Evolutionary conservation across 495 filamentous ascomycete genomes (phyloP).

Genomic region (Tuber aestivum): DNA sequence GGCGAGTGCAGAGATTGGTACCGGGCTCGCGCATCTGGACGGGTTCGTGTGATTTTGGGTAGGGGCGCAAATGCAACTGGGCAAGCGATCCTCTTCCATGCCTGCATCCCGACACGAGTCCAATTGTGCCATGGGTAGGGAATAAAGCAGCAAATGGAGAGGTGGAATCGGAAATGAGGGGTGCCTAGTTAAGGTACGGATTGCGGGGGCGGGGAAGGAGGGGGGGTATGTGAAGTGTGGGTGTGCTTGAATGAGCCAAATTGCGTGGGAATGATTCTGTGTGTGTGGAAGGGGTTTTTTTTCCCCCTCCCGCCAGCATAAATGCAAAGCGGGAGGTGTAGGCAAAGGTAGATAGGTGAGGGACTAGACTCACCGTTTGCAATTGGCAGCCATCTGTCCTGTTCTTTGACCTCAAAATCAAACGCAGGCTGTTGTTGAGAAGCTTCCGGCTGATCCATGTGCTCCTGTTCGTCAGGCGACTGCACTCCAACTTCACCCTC

Average conservation of each 20-base stretch:
- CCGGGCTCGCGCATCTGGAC: conserved; percentile 46
- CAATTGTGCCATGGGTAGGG: conserved; percentile 43
- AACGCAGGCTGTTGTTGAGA: conserved; percentile 61
- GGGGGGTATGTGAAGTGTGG: conserved; percentile 16
- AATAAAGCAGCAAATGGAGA: conserved; percentile 37
- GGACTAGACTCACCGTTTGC: conserved; percentile 86
- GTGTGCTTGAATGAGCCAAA: neutral
- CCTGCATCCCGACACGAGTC: conserved; percentile 43
- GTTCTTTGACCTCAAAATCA: conserved; percentile 99
- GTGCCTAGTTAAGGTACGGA: conserved; percentile 21
- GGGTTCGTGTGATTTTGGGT: conserved; percentile 45
- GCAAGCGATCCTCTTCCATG: conserved; percentile 43
- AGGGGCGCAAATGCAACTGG: conserved; percentile 25
- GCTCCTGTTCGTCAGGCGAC: conserved; percentile 79
- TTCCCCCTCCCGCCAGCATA: conserved; percentile 30
- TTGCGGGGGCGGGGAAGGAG: conserved; percentile 30
- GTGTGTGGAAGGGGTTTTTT: neutral
- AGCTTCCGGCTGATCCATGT: conserved; percentile 62
- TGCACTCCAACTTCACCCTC: conserved; percentile 88
- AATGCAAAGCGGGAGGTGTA: conserved; percentile 41
- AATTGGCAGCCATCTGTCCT: conserved; percentile 99
- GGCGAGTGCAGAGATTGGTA: conserved; percentile 43
- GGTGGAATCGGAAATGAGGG: conserved; percentile 5
- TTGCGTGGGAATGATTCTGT: neutral
- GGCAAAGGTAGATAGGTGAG: conserved; percentile 51